These are phyloP conservation scores for Artemisia annua DNA, from an alignment of 129 eudicot species.

Conservation along the genomic window DNA sequence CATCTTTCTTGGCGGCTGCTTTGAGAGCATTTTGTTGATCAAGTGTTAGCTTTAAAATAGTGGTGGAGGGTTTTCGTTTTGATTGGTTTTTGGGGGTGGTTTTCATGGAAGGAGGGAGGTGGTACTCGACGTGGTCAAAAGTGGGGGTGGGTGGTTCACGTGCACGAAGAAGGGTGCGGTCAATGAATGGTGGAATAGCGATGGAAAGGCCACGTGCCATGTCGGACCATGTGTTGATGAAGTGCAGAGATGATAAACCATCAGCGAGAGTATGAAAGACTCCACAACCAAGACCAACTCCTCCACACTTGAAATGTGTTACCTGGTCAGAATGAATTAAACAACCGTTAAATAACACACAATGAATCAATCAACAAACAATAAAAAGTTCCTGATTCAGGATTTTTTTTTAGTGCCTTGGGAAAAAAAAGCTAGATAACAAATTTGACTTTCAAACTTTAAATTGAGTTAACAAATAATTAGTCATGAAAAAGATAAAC, in stretches of 20 bases:
- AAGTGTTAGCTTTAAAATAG: constrained; percentile 49
- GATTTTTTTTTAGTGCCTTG: too few species aligned
- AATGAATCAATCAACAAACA: too few species aligned
- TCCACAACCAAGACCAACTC: constrained; percentile 57
- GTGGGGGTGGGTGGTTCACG: constrained; percentile 58
- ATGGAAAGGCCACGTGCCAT: constrained; percentile 58
- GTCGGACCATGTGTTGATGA: constrained; percentile 69
- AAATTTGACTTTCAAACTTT: not conserved
- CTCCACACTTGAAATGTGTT: constrained; percentile 68
- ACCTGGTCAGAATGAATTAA: constrained; percentile 33
- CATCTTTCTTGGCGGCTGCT: constrained; percentile 39
- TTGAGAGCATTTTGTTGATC: constrained; percentile 54
- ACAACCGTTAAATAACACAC: not conserved
- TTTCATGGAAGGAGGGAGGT: constrained; percentile 52
- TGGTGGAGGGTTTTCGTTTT: constrained; percentile 34
- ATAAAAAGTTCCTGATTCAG: too few species aligned
- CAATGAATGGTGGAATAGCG: constrained; percentile 63
- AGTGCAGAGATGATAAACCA: constrained; percentile 54
- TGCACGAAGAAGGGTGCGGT: constrained; percentile 62
- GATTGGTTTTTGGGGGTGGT: constrained; percentile 5
- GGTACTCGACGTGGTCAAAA: constrained; percentile 55
- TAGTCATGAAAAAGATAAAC: not conserved
- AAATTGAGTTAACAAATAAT: not conserved
- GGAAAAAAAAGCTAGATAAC: not conserved
- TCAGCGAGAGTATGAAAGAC: constrained; percentile 55